Evolutionary conservation across 2,329 filamentous ascomycete genomes (phyloP), one percentile per base, ranked within the genome.

Genomic region (Cercospora citrullina): DNA sequence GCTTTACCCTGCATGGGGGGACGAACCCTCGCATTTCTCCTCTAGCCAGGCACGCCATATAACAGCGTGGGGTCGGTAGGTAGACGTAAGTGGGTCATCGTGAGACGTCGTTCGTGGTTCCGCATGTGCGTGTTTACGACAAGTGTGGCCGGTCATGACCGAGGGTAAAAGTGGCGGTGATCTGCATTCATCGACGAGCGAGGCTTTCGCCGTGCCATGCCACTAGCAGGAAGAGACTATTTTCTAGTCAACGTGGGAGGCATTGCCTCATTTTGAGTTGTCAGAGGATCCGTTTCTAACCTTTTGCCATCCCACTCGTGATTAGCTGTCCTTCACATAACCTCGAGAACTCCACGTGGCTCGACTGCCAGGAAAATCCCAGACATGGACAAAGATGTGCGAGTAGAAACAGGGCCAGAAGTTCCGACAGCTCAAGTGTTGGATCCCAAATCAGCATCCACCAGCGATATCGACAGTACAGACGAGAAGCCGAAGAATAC

Each of bases 381-480:
- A 23, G 58, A 23, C n/a, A 70, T 71, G 69, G 67, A 63, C 51
- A 65, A 61, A 63, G 63, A 64, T 39, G 57, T 26, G 26, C 60
- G 58, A 18, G 33, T 66, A 12, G 63, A 64, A 61, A 30, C 66
- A 31, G 61, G 59, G 3, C n/a, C 21, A 53, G 58, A 55, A 60
- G 39, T 55, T 12, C 63, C 57, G 23, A 8, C 33, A 23, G 10
- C 51, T 55, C 21, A 30, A 21, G 45, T 42, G 39, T 16, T 16
- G 36, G 18, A 65, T 10, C 4, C 51, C 14, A 58, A 36, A 16
- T 42, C 66, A 9, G 8, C 9, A 28, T 66, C 57, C 8, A 63
- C 55, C 26, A 66, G 53, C 31, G 65, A 67, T 6, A 14, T 60
- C 42, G 63, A 59, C 59, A 36, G 18, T n/a, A 36, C 60, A 33